phyloP scores from a whole-genome alignment of 2,329 filamentous ascomycete genomes.

The Aureobasidium sp. region DNA sequence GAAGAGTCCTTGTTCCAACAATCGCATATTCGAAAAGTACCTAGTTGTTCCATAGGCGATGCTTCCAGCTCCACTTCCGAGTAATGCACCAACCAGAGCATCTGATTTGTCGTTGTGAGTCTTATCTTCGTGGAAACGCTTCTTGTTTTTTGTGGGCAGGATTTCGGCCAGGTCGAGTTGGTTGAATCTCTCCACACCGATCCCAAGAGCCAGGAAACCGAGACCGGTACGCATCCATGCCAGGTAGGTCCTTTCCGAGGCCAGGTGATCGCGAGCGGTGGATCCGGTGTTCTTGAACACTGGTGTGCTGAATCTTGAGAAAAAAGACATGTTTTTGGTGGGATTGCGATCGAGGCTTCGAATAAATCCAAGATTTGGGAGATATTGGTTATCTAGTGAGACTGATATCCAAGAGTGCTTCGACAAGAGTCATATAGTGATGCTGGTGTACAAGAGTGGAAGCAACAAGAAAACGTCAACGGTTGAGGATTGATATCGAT shows the following conservation, averaged over 20 bases:
- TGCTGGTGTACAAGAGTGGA: background rate
- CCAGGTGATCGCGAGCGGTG: conserved; percentile 44
- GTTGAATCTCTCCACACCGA: conserved; percentile 42
- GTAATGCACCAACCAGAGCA: conserved; percentile 26
- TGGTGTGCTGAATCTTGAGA: background rate
- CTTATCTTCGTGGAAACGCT: conserved; percentile 20
- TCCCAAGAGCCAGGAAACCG: conserved; percentile 43
- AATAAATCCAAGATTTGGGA: too few relatives aligned
- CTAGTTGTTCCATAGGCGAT: conserved; percentile 39
- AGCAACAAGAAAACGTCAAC: background rate
- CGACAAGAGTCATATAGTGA: too few relatives aligned
- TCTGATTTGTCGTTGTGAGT: conserved; percentile 6
- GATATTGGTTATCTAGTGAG: too few relatives aligned
- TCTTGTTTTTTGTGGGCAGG: conserved; percentile 20
- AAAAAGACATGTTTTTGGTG: background rate
- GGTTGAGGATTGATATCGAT: background rate
- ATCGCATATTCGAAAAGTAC: conserved; percentile 38
- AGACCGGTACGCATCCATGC: conserved; percentile 45
- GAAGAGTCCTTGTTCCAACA: conserved; percentile 37
- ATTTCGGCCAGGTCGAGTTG: conserved; percentile 18
- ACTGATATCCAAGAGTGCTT: too few relatives aligned
- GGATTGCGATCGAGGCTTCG: too few relatives aligned
- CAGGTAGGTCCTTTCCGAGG: conserved; percentile 45
- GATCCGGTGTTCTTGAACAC: conserved; percentile 38
- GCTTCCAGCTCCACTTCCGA: conserved; percentile 37